Evolutionary conservation across 257 asterid species (phyloP).

Genomic region (Primulina eburnea): DNA sequence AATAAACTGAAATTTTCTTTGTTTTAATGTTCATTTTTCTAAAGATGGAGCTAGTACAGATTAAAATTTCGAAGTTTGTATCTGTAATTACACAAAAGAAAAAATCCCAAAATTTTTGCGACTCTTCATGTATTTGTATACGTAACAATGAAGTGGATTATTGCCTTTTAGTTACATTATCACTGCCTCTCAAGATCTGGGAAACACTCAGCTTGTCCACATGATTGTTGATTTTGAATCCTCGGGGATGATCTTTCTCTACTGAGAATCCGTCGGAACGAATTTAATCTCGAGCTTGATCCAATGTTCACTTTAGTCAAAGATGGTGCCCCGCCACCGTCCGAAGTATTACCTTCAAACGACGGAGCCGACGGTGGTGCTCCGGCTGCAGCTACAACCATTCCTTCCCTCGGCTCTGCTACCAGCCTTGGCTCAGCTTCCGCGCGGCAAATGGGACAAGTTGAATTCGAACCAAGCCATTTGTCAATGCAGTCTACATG

Average conservation of each 20-base stretch:
- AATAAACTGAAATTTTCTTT: too few relatives aligned
- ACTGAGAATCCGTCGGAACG: slow-evolving; percentile 63
- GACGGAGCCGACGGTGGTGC: slow-evolving; percentile 48
- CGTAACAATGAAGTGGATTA: background rate
- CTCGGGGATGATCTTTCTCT: slow-evolving; percentile 64
- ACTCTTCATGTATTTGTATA: background rate
- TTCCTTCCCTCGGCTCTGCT: slow-evolving; percentile 60
- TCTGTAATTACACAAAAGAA: background rate
- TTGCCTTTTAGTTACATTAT: background rate
- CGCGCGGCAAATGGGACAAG: slow-evolving; percentile 76
- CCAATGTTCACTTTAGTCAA: slow-evolving; percentile 31
- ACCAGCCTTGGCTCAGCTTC: slow-evolving; percentile 57
- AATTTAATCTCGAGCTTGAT: slow-evolving; percentile 62
- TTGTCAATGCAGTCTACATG: slow-evolving; percentile 73
- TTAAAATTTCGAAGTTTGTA: background rate
- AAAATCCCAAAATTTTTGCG: too few relatives aligned
- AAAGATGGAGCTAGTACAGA: too few relatives aligned
- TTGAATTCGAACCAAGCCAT: slow-evolving; percentile 65
- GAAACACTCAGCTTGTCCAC: slow-evolving; percentile 36
- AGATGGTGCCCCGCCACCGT: slow-evolving; percentile 3
- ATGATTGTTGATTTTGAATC: slow-evolving; percentile 33
- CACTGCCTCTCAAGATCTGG: slow-evolving; percentile 72
- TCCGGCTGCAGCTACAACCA: slow-evolving; percentile 14
- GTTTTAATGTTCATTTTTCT: too few relatives aligned
- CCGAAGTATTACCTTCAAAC: slow-evolving; percentile 27